Percentiles rank a stretch among this genome's conserved stretches.
Conservation (phyloP, 2,329 filamentous ascomycete species). For the Xylaria sp. region DNA sequence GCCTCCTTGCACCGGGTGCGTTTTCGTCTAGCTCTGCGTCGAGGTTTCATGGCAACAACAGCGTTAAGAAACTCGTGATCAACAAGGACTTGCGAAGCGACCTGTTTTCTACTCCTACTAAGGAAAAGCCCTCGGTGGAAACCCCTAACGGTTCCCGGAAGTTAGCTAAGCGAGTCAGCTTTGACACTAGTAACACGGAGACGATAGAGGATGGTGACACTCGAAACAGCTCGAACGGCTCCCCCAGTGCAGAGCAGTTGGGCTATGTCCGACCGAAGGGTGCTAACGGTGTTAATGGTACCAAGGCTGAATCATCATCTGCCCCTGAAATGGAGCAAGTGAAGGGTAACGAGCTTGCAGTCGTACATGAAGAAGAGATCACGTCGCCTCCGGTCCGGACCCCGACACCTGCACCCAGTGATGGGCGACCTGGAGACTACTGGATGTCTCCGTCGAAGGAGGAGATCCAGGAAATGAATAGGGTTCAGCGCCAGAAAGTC, state of each 20-base stretch:
- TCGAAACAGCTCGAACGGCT: constrained; percentile 48
- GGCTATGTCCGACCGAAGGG: constrained; percentile 60
- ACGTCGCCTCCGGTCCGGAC: constrained; percentile 39
- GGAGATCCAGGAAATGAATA: constrained; percentile 78
- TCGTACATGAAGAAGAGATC: constrained; percentile 73
- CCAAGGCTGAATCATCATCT: constrained; percentile 42
- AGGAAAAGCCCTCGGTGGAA: constrained; percentile 50
- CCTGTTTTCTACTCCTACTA: constrained; percentile 64
- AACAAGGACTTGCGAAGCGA: constrained; percentile 83
- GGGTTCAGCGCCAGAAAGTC: constrained; percentile 75
- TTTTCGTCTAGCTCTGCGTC: constrained; percentile 71
- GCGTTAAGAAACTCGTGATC: constrained; percentile 89
- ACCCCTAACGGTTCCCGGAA: constrained; percentile 52
- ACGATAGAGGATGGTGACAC: constrained; percentile 45
- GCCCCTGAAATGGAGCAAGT: constrained; percentile 71
- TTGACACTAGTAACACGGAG: constrained; percentile 68
- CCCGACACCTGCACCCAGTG: constrained; percentile 33
- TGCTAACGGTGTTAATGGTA: constrained; percentile 47
- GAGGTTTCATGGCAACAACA: constrained; percentile 68
- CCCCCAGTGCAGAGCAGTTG: constrained; percentile 60
- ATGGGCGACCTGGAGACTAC: constrained; percentile 71
- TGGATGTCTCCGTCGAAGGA: constrained; percentile 80
- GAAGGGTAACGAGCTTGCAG: constrained; percentile 74
- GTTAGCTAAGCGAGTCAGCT: constrained; percentile 87
- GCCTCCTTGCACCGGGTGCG: constrained; percentile 81